Evolutionary conservation across 2,329 filamentous ascomycete species (phyloP).

Genomic region (Cordyceps cicadae): DNA sequence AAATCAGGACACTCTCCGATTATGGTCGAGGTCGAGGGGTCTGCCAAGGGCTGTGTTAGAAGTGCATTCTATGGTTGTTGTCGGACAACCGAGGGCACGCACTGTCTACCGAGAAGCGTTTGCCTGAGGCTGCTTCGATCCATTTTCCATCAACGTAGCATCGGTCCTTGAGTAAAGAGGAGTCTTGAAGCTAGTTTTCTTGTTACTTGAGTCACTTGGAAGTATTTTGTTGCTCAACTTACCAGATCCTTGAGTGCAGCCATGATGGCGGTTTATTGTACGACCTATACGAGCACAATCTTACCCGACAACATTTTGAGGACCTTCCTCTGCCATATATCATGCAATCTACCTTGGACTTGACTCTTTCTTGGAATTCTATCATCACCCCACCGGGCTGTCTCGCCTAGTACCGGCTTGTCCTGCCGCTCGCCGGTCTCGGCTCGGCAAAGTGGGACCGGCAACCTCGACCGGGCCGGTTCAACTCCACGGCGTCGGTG

Average conservation of each 20-base stretch:
- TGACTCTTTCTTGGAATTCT: background rate
- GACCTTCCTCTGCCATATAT: background rate
- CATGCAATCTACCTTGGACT: too few species aligned
- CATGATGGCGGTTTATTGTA: background rate
- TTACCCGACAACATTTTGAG: too few species aligned
- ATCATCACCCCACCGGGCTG: background rate
- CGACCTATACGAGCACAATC: too few species aligned
- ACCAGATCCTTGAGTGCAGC: background rate
- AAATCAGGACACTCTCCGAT: slow-evolving; percentile 74
- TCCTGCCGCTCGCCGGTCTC: too few species aligned
- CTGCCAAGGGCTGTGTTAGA: slow-evolving; percentile 27
- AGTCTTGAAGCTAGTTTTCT: slow-evolving; percentile 46
- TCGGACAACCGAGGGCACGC: slow-evolving; percentile 13
- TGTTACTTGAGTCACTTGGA: background rate
- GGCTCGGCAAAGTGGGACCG: slow-evolving; percentile 8
- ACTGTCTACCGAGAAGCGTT: slow-evolving; percentile 66
- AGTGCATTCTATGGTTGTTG: background rate
- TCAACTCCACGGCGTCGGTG: background rate
- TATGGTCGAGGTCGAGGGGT: slow-evolving; percentile 61
- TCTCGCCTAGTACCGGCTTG: background rate
- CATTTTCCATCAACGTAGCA: slow-evolving; percentile 72
- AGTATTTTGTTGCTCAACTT: background rate
- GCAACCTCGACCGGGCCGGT: slow-evolving; percentile 3
- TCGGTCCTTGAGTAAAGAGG: slow-evolving; percentile 59
- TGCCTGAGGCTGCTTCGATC: slow-evolving; percentile 60